Conservation (phyloP, 176 grass and related monocot species). For the Oryza meyeriana region DNA sequence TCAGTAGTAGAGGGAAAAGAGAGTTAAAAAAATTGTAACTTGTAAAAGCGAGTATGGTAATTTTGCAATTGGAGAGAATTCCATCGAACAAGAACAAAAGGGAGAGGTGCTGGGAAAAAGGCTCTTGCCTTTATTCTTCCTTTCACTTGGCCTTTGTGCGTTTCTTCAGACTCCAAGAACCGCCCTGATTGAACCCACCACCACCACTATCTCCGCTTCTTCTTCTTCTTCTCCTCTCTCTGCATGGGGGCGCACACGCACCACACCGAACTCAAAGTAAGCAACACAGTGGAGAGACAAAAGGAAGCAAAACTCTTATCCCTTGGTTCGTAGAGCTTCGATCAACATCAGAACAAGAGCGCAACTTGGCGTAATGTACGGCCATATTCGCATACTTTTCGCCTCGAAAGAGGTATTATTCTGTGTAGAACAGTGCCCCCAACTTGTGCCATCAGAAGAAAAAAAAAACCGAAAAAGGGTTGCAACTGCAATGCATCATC, state of each 20-base stretch:
- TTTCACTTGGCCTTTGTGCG: conserved; percentile 19
- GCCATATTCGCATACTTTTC: conserved; percentile 44
- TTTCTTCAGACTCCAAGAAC: conserved; percentile 28
- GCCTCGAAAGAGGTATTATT: not conserved
- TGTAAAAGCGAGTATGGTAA: conserved; percentile 15
- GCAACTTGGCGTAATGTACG: conserved; percentile 51
- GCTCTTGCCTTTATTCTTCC: conserved; percentile 41
- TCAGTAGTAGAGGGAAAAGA: not conserved
- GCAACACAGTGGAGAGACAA: conserved; percentile 14
- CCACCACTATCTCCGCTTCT: not conserved
- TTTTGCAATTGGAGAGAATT: not conserved
- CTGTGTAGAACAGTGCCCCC: conserved; percentile 3
- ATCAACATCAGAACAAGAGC: conserved; percentile 33
- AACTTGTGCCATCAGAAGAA: conserved; percentile 17
- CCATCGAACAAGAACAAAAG: conserved; percentile 21
- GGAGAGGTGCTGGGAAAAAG: conserved; percentile 5
- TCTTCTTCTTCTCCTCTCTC: not conserved
- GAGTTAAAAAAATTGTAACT: not conserved
- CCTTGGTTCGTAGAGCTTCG: conserved; percentile 22
- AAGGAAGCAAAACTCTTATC: conserved; percentile 28
- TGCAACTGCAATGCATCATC: conserved; percentile 32
- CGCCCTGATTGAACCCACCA: conserved; percentile 3
- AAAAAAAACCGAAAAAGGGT: conserved; percentile 19
- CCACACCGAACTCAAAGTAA: conserved; percentile 11
- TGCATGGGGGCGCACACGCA: conserved; percentile 16